Conservation (phyloP, 352 stramenopile genomes). For the Phytophthora tubulina region DNA sequence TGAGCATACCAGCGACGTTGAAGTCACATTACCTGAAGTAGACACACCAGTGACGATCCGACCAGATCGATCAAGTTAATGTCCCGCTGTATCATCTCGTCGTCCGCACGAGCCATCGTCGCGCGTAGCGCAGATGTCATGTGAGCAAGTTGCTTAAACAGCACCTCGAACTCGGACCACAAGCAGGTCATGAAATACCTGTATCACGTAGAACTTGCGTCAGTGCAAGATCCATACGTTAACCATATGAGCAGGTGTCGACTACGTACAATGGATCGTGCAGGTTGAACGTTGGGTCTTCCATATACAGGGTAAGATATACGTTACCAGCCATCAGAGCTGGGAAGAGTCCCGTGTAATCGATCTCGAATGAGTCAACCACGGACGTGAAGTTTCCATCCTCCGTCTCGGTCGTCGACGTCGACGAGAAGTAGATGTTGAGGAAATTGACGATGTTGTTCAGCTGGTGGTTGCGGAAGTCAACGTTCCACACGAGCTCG, state of each 20-base stretch:
- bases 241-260: neutral
- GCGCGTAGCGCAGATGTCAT: conserved; percentile 70
- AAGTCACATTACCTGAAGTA: conserved; percentile 60
- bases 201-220: neutral
- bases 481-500: conserved; percentile 95
- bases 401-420: conserved; percentile 55
- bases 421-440: conserved; percentile 76
- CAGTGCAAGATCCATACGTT: neutral
- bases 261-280: conserved; percentile 88
- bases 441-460: conserved; percentile 78
- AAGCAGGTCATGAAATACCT: conserved; percentile 85
- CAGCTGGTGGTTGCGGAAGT: conserved; percentile 88
- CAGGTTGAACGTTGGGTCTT: conserved; percentile 93
- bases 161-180: conserved; percentile 82
- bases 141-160: conserved; percentile 74
- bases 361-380: conserved; percentile 70
- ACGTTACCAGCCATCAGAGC: conserved; percentile 86
- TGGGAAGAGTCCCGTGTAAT: conserved; percentile 79
- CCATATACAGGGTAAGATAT: conserved; percentile 94
- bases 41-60: conserved; percentile 80
- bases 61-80: conserved; percentile 79
- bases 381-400: conserved; percentile 49
- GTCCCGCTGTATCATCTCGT: conserved; percentile 71
- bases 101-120: conserved; percentile 72
- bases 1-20: neutral